Percentiles rank a stretch among this genome's conserved stretches.
Evolutionary conservation across 129 eudicot species (phyloP).

Genomic region (Flaveria trinervia): DNA sequence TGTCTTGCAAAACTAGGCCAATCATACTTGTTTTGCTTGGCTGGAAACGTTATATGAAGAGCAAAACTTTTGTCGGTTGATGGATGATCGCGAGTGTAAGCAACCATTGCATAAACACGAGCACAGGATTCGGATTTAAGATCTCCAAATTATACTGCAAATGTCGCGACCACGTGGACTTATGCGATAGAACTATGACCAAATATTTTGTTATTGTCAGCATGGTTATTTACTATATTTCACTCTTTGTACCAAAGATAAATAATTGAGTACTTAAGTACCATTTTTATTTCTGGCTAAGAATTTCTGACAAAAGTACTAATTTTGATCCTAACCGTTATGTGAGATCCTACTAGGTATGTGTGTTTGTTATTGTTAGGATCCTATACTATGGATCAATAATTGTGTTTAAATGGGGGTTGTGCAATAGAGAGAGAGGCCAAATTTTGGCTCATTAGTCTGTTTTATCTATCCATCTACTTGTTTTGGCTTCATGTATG

Average conservation of each 20-base stretch:
- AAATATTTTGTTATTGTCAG: constrained; percentile 22
- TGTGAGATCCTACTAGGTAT: too few species aligned
- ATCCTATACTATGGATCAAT: too few species aligned
- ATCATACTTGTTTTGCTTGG: background rate
- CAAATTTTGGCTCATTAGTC: too few species aligned
- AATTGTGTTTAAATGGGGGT: too few species aligned
- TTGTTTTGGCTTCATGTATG: too few species aligned
- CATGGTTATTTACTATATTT: constrained; percentile 14
- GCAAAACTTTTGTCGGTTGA: background rate
- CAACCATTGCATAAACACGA: background rate
- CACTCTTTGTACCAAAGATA: constrained; percentile 22
- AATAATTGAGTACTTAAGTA: constrained; percentile 22
- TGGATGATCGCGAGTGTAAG: too few species aligned
- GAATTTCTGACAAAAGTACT: background rate
- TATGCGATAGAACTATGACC: background rate
- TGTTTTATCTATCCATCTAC: too few species aligned
- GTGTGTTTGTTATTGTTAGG: too few species aligned
- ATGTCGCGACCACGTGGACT: background rate
- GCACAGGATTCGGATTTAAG: background rate
- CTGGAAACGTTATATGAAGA: background rate
- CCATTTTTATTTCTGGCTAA: constrained; percentile 4
- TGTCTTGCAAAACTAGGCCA: constrained; percentile 45
- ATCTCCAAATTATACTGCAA: background rate
- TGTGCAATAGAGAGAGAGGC: too few species aligned
- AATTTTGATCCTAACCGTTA: too few species aligned